phyloP scores from a whole-genome alignment of 305 asterid genomes.

The Fraxinus albicans region DNA sequence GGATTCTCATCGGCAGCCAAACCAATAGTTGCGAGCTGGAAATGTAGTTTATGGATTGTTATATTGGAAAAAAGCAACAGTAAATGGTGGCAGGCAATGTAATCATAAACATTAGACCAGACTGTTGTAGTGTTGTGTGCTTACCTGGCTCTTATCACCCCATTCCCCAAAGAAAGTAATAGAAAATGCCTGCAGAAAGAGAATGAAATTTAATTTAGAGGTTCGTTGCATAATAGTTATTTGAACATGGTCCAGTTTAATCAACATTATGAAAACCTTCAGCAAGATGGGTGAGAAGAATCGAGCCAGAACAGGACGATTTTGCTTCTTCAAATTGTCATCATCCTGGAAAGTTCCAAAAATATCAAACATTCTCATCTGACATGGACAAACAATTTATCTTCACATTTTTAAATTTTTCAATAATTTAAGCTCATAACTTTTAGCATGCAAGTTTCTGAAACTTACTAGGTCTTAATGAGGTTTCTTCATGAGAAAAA shows the following conservation, averaged over 20 bases:
- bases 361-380: background rate
- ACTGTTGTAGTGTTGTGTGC: background rate
- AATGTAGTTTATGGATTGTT: constrained; percentile 18
- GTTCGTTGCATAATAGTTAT: constrained; percentile 13
- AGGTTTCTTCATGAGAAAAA: background rate
- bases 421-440: background rate
- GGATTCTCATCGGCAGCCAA: constrained; percentile 99
- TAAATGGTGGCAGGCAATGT: background rate
- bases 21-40: constrained; percentile 95
- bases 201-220: background rate
- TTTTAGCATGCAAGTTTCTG: background rate
- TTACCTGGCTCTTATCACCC: constrained; percentile 78
- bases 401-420: background rate
- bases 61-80: constrained; percentile 9
- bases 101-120: background rate
- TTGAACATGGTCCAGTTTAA: constrained; percentile 10
- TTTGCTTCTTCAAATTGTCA: constrained; percentile 49
- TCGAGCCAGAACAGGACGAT: constrained; percentile 41
- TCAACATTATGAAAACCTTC: constrained; percentile 37
- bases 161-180: constrained; percentile 61
- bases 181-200: constrained; percentile 51
- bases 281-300: constrained; percentile 54
- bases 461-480: background rate
- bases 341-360: constrained; percentile 40
- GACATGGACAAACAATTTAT: background rate